Base-by-base conservation (phyloP, 345 rosid species). In the Diplotaxis tenuifolia region DNA sequence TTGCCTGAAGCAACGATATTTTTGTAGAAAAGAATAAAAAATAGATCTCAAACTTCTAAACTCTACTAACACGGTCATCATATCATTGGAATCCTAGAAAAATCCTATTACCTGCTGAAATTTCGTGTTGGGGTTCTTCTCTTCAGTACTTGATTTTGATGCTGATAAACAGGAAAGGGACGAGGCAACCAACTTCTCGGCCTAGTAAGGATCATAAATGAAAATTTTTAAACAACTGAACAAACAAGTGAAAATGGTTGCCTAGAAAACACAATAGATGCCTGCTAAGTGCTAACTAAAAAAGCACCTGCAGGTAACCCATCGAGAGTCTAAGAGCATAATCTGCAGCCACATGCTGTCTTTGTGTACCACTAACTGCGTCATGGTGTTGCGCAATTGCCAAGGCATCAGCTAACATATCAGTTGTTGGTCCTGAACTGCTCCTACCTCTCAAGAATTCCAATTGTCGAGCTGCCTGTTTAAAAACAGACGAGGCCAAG, bases 341-440 rank as follows among this genome's bases (percentile, higher is more conserved):
- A 84, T 93, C 98, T 79, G 89, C 89, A 69, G 97, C 98, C 70
- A 93, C 98, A 75, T 91, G 98, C 79, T 89, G 94, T 78, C 96
- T 87, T 82, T 91, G 79, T 38, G 98, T 93, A 49, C 98, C 97
- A 80, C 97, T 91, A 80, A 93, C 94, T 68, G 97, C 98, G 85
- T 93, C 98, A 85, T 93, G 98, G 76, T 93, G 98, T 79, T 93
- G 98, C 73, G 94, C 96, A 82, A 93, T 81, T 71, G 97, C 89
- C 80, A 93, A 81, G 60, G 97, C 94, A 86, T 91, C 92, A 5
- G 89, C 96, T 67, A 91, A 77, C 63, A 80, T 76, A 74, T 93
- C 83, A 0, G 88, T 86, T 71, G 81, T 91, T 72, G 93, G 87
- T 61, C 96, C 92, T 16, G 78, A 67, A 76, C 70, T 68, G 63